These are phyloP conservation scores for Boletus rubroflammeus DNA, from an alignment of 768 basidiomycete species.

Conservation along the genomic window DNA sequence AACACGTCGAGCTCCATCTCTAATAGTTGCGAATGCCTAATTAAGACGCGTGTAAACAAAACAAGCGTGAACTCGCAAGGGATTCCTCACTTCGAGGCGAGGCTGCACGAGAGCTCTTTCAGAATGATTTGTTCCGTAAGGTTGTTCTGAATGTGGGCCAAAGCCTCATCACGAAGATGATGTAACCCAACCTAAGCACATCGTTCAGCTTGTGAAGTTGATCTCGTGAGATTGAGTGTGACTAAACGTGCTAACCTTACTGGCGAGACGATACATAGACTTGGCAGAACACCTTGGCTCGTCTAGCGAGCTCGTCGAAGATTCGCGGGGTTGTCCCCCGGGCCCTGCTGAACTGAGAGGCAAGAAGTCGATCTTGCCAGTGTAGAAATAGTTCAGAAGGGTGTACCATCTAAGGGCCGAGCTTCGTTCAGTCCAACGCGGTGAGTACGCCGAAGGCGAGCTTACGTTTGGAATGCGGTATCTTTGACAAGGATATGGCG, in stretches of 20 bases:
- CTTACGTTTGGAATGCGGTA: slow-evolving; percentile 26
- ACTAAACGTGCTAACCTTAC: slow-evolving; percentile 27
- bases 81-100: slow-evolving; percentile 15
- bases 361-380: slow-evolving; percentile 30
- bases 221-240: too few species aligned
- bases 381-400: slow-evolving; percentile 39
- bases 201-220: not conserved
- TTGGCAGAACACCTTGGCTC: slow-evolving; percentile 36
- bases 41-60: not conserved
- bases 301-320: not conserved
- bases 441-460: not conserved
- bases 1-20: slow-evolving; percentile 26
- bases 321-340: not conserved
- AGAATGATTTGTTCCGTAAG: slow-evolving; percentile 24
- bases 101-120: slow-evolving; percentile 19
- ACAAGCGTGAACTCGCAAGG: not conserved
- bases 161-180: slow-evolving; percentile 14
- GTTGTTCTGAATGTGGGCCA: slow-evolving; percentile 14
- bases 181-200: slow-evolving; percentile 19
- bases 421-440: not conserved
- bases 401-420: slow-evolving; percentile 33
- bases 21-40: slow-evolving; percentile 18
- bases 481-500: slow-evolving; percentile 24
- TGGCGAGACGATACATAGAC: slow-evolving; percentile 42
- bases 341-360: slow-evolving; percentile 26